Evolutionary conservation across 225 moss, liverwort and hornwort genomes (phyloP).

Genomic region (Ulota crispa): DNA sequence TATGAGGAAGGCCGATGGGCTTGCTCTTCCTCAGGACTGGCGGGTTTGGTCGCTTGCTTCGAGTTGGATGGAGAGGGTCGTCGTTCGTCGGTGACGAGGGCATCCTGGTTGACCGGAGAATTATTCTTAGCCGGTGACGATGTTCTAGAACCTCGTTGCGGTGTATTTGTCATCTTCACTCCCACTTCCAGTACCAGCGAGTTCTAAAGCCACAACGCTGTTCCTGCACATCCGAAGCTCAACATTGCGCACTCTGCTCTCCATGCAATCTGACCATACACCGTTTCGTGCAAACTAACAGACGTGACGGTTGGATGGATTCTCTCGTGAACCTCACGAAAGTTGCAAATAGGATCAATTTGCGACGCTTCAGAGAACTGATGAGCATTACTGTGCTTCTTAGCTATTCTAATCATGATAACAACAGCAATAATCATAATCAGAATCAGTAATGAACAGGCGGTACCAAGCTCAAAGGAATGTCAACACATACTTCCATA

Average conservation of each 20-base stretch:
- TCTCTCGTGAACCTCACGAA: background rate
- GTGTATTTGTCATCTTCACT: constrained; percentile 25
- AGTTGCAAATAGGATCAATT: background rate
- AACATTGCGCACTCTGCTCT: constrained; percentile 11
- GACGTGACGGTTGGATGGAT: constrained; percentile 34
- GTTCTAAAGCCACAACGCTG: background rate
- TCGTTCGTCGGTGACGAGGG: constrained; percentile 19
- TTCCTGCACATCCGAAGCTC: constrained; percentile 20
- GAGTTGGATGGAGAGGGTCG: constrained; percentile 25
- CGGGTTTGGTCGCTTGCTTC: constrained; percentile 1
- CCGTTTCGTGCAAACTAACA: constrained; percentile 19
- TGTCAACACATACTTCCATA: background rate
- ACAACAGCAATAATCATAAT: too few relatives aligned
- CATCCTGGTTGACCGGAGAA: background rate
- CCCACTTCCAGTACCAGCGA: background rate
- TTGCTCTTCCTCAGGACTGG: constrained; percentile 22
- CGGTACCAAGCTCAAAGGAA: background rate
- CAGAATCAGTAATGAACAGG: too few relatives aligned
- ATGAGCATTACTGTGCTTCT: background rate
- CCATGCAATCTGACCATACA: constrained; percentile 16
- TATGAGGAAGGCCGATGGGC: background rate
- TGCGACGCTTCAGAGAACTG: constrained; percentile 18
- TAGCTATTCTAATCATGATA: too few relatives aligned
- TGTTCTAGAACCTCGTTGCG: constrained; percentile 22
- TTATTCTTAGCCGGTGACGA: constrained; percentile 21